Base-by-base conservation (phyloP, 345 rosid species). In the Populus simonii region DNA sequence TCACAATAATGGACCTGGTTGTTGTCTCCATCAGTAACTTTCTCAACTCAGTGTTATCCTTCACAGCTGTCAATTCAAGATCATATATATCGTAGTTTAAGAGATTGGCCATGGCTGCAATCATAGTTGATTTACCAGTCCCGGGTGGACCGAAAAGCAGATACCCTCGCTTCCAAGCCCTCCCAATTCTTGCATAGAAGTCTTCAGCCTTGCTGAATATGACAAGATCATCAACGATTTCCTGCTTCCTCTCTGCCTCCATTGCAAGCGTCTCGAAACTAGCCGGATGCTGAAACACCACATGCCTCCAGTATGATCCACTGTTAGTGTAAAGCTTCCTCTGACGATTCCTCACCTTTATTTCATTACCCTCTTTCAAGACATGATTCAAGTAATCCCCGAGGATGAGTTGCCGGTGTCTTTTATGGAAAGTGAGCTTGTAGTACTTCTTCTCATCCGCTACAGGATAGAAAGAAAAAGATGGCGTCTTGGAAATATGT, bases 91-190 rank as follows among this genome's bases (percentile, higher is more conserved):
- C 72, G 1, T 69, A 69, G 55, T 69, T 69, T 33, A 69, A 7
- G 41, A 69, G 72, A 69, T 69, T 69, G 4, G 72, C 72, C 72
- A 69, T 69, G 49, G 72, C 72, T 23, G 72, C 72, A 25, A 69
- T 43, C 72, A 69, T 69, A 12, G 72, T 69, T 29, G 72, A 69
- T 25, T 69, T 69, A 23, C 72, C 72, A 23, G 72, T 69, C n/a
- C 72, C 72, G 0, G 72, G 72, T 13, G 72, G 55, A 1, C 55
- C 72, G 15, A 22, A 69, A 39, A 69, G 72, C 16, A 69, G 72
- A 69, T 69, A 69, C 11, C 72, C 72, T 25, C 72, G 15, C 20
- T 69, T 69, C 72, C 72, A 69, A 23, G 72, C 72, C 53, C 72
- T 69, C 3, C 72, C 72, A 23, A 69, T 69, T n/a, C 72, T 69